Evolutionary conservation across 1,284 basidiomycete genomes (phyloP).

Genomic region (Rhodotorula mucilaginosa): DNA sequence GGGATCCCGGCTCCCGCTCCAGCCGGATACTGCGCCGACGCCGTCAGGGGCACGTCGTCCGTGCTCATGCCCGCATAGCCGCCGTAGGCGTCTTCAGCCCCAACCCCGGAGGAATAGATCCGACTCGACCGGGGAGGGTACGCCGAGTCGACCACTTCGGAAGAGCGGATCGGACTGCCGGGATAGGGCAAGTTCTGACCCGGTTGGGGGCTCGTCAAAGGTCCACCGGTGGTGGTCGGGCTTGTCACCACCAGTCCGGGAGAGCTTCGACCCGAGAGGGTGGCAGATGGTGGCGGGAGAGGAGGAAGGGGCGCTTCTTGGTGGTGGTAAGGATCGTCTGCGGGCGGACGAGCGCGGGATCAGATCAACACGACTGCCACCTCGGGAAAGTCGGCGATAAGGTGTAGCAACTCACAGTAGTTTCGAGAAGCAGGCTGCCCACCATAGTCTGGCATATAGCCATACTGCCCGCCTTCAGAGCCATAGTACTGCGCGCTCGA

Average conservation of each 20-base stretch:
- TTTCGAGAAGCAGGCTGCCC: conserved; percentile 1
- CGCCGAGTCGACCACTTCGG: not conserved
- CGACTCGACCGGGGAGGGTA: not conserved
- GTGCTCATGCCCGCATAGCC: not conserved
- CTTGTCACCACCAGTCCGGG: conserved; percentile 3
- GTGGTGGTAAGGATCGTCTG: conserved; percentile 16
- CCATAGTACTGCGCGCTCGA: conserved; percentile 20
- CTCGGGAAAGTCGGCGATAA: too few species aligned
- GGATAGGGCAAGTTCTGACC: not conserved
- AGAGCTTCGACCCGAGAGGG: conserved; percentile 32
- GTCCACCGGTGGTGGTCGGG: not conserved
- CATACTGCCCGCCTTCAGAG: not conserved
- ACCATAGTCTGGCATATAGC: conserved; percentile 1
- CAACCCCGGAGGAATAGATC: not conserved
- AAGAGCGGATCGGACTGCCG: not conserved
- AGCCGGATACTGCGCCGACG: not conserved
- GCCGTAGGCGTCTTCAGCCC: not conserved
- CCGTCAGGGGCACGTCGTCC: conserved; percentile 3
- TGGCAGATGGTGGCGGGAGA: conserved; percentile 17
- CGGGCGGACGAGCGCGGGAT: not conserved
- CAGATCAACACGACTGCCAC: too few species aligned
- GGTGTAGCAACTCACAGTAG: conserved; percentile 5
- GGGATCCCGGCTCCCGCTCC: not conserved
- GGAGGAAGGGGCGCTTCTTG: not conserved
- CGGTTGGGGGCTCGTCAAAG: not conserved